Base-by-base conservation (phyloP, 768 basidiomycete species). In the Coprinopsis sp. region DNA sequence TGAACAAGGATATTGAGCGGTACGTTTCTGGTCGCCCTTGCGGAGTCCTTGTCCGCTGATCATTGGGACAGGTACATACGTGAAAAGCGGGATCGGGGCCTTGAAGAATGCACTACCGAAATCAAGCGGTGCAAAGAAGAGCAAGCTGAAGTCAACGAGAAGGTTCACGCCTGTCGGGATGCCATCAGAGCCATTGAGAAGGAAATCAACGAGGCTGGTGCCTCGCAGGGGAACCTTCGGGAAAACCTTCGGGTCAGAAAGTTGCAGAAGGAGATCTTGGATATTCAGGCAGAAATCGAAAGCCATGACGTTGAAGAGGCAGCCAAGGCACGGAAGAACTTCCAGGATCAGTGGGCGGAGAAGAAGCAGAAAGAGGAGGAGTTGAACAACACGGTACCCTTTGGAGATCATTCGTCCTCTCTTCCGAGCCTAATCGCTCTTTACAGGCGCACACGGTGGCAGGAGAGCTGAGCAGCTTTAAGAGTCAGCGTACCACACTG, bases 191-290 rank as follows among this genome's bases (percentile, higher is more conserved):
- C 64, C 18, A 76, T 93, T 13, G 84, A 89, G 57, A 83, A 81
- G 58, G 87, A 92, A 58, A 82, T 92, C 60, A 82, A 81, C 60
- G 82, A 86, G 54, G 77, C 85, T 51, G 84, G 81, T 40, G 79
- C 85, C 29, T 75, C 75, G 10, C 60, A 83, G 37, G 77, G 83
- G 21, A 87, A 84, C 62, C 64, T 91, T 44, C 79, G 86, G 51
- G 88, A 92, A 61, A 99, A 97, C 62, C 68, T 91, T 36, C 80
- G 87, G 3, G 79, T 90, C 44, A 74, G 91, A 47, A 77, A 78
- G 57, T 70, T 91, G 19, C 71, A 74, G 46, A 69, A 72, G 37
- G 80, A 90, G 44, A 86, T 96, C 23, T 70, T 68, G 23, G 70
- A 71, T 1, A 81, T 83, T 6, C 79, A 89, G 58, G 71, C 68